Evolutionary conservation across 768 basidiomycete genomes (phyloP), one percentile per base, ranked within the genome.

Genomic region (Cyclocybe cylindracea): DNA sequence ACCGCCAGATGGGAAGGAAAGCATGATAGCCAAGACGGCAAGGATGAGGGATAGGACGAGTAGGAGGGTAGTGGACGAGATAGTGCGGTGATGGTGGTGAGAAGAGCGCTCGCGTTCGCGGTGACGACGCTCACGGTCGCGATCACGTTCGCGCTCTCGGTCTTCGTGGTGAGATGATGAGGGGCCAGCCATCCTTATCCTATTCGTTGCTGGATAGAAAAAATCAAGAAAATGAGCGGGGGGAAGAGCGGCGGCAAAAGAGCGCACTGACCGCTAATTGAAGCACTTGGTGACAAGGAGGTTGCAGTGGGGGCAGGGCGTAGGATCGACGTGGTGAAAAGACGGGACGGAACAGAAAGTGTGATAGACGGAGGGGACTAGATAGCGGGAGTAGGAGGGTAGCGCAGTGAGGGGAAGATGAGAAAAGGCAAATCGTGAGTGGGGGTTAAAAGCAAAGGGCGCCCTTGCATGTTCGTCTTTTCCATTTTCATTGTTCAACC

Each of bases 11-110:
- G 91, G 91, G 4, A 94, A 78, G 2, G 91, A 91, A 19, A 94
- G 83, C 90, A 94, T 92, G 61, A 94, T 85, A 4, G 91, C 91
- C n/a, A 94, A 79, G 18, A 92, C 90, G 34, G 91, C 91, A 24
- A 94, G 77, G 44, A 94, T 83, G 33, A 94, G 84, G 9, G 91
- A 93, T 38, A 94, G 79, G 44, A 93, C 87, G 33, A 94, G 85
- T 46, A 94, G 80, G 32, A 94, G 84, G 10, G 91, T 94, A 0
- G 91, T 94, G 10, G 91, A 93, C 7, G 91, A 93, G 55, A 94
- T 91, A 48, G 91, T 92, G 52, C 91, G 79, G 61, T 91, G 88
- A 64, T 87, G 89, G 62, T 86, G 85, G 44, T 83, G 82, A 38
- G 81, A 80, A 14, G 67, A 66, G 41, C 84, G 81, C 58, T 85